phyloP scores from a whole-genome alignment of 805 yeast genomes.

The Ogataea paradorogensis region DNA sequence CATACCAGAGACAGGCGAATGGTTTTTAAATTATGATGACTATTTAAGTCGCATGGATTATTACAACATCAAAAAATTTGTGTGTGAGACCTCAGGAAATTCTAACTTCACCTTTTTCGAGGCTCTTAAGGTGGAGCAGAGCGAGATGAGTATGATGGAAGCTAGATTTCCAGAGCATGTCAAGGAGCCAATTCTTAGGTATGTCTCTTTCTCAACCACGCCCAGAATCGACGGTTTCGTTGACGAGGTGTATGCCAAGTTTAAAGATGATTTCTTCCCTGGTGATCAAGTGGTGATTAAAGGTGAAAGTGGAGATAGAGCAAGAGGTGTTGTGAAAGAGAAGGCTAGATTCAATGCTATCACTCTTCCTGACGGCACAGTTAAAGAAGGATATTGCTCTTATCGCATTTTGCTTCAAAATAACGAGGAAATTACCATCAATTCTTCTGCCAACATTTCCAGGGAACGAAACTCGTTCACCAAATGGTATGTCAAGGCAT shows the following conservation, averaged over 20 bases:
- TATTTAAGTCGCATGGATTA: constrained; percentile 71
- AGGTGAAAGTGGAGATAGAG: constrained; percentile 39
- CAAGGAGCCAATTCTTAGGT: constrained; percentile 86
- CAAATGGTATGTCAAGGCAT: constrained; percentile 85
- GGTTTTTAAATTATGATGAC: constrained; percentile 76
- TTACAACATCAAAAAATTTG: constrained; percentile 73
- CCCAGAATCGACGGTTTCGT: constrained; percentile 84
- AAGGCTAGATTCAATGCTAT: constrained; percentile 72
- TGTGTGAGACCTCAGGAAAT: constrained; percentile 94
- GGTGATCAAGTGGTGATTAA: constrained; percentile 79
- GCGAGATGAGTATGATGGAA: constrained; percentile 64
- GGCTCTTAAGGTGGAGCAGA: constrained; percentile 74
- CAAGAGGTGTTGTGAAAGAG: constrained; percentile 70
- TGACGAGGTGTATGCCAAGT: constrained; percentile 75
- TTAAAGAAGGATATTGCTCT: constrained; percentile 50
- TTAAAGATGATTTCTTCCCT: constrained; percentile 83
- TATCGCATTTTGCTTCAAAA: constrained; percentile 64
- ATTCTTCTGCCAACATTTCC: constrained; percentile 60
- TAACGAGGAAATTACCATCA: constrained; percentile 61
- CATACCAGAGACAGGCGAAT: constrained; percentile 84
- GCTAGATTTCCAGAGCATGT: constrained; percentile 84
- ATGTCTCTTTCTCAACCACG: constrained; percentile 74
- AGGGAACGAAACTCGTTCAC: constrained; percentile 87
- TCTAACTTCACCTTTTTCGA: constrained; percentile 88
- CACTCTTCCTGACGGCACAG: constrained; percentile 35